Evolutionary conservation across 805 yeast species (phyloP).

Genomic region (Saccharomycopsis schoenii): DNA sequence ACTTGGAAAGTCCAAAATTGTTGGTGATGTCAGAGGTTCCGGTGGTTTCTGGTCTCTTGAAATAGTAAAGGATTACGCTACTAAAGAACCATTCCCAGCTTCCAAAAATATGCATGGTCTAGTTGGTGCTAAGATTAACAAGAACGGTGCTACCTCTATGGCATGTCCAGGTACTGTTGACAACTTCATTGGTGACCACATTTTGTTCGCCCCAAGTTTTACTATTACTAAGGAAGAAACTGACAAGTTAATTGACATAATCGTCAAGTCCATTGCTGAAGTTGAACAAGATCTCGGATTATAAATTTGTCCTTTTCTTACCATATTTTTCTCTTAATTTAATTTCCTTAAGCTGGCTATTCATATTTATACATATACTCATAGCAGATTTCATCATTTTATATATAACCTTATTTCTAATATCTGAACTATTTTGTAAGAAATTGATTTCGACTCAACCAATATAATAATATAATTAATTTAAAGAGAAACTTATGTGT

Average conservation of each 20-base stretch:
- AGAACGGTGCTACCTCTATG: constrained; percentile 34
- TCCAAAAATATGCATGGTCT: constrained; percentile 24
- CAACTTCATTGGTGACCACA: constrained; percentile 35
- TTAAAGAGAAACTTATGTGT: too few relatives aligned
- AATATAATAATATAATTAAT: too few relatives aligned
- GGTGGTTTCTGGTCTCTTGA: constrained; percentile 50
- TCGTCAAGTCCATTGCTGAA: constrained; percentile 18
- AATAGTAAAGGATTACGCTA: constrained; percentile 35
- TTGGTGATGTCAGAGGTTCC: constrained; percentile 45
- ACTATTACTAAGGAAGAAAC: constrained; percentile 29
- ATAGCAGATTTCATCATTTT: too few relatives aligned
- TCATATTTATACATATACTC: too few relatives aligned
- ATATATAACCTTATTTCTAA: too few relatives aligned
- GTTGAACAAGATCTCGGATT: constrained; percentile 6
- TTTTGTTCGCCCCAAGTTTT: constrained; percentile 38
- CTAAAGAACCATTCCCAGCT: constrained; percentile 36
- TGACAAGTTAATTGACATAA: constrained; percentile 28
- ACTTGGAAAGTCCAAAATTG: constrained; percentile 23
- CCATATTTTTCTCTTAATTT: background rate
- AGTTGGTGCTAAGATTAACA: constrained; percentile 28
- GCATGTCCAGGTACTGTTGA: constrained; percentile 32
- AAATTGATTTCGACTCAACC: too few relatives aligned
- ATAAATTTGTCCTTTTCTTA: background rate
- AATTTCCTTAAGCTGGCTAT: background rate
- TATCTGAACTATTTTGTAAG: too few relatives aligned